These are phyloP conservation scores for Pyrrhoderma lamaoense DNA, from an alignment of 1,284 basidiomycete species.

Conservation along the genomic window DNA sequence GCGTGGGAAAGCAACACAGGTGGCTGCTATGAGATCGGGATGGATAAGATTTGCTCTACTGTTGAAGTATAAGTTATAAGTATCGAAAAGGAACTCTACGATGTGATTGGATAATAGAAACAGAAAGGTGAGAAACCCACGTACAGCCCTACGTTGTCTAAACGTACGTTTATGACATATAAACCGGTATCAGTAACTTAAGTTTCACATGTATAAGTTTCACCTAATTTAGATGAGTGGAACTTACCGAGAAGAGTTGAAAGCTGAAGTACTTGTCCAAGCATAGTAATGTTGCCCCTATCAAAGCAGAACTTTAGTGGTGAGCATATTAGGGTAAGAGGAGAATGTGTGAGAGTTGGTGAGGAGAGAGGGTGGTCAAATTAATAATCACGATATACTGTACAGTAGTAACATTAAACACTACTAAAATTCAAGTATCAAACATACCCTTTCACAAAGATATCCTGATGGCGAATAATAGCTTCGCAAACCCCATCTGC, in stretches of 20 bases:
- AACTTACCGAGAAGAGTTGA: constrained; percentile 41
- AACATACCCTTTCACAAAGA: constrained; percentile 42
- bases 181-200: too few relatives aligned
- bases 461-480: constrained; percentile 53
- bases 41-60: constrained; percentile 42
- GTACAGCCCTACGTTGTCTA: constrained; percentile 42
- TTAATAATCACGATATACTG: too few relatives aligned
- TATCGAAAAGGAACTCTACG: too few relatives aligned
- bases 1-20: constrained; percentile 37
- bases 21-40: constrained; percentile 36
- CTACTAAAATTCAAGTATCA: constrained; percentile 6
- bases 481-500: constrained; percentile 52
- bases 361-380: not conserved
- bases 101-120: constrained; percentile 6
- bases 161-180: too few relatives aligned
- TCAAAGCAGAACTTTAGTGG: not conserved
- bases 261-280: constrained; percentile 47
- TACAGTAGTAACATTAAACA: not conserved
- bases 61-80: not conserved
- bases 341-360: not conserved
- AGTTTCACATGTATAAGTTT: too few relatives aligned
- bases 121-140: constrained; percentile 19
- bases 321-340: not conserved
- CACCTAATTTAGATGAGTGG: too few relatives aligned
- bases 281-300: constrained; percentile 44